A percentile compares a stretch with the other conserved stretches of the same genome.
Evolutionary conservation across 352 stramenopile genomes (phyloP).

Genomic region (Phytophthora agathidicida): DNA sequence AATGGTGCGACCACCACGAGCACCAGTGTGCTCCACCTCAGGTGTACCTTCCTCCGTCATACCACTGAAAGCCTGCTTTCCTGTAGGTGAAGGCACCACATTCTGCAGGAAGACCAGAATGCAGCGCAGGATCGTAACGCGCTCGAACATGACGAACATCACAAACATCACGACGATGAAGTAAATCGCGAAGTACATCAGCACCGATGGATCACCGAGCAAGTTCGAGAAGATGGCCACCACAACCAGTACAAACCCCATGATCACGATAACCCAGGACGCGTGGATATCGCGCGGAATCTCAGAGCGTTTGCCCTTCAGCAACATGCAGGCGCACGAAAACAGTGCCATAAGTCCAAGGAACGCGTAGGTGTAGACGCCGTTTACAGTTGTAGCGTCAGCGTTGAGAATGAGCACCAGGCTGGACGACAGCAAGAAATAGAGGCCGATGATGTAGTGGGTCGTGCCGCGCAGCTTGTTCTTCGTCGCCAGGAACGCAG

Average conservation of each 20-base stretch:
- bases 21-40: conserved; percentile 54
- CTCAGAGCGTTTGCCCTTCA: conserved; percentile 84
- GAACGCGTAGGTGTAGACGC: conserved; percentile 90
- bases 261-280: conserved; percentile 47
- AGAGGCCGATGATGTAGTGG: conserved; percentile 77
- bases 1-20: conserved; percentile 80
- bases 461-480: conserved; percentile 68
- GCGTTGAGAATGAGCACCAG: conserved; percentile 72
- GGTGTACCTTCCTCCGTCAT: conserved; percentile 11
- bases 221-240: conserved; percentile 80
- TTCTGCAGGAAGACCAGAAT: conserved; percentile 65
- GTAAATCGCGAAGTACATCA: conserved; percentile 90
- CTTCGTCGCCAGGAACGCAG: conserved; percentile 43
- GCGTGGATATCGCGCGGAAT: conserved; percentile 73
- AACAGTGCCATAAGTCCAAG: conserved; percentile 86
- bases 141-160: conserved; percentile 88
- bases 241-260: conserved; percentile 48
- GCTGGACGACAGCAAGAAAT: conserved; percentile 63
- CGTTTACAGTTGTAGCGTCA: conserved; percentile 66
- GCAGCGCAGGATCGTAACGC: conserved; percentile 80
- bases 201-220: conserved; percentile 75
- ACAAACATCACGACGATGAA: conserved; percentile 73
- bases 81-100: conserved; percentile 56
- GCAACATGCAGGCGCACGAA: conserved; percentile 75
- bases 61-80: conserved; percentile 8